Conservation (phyloP, 2,329 filamentous ascomycete species). For the Lecanoromycetidae sp. region DNA sequence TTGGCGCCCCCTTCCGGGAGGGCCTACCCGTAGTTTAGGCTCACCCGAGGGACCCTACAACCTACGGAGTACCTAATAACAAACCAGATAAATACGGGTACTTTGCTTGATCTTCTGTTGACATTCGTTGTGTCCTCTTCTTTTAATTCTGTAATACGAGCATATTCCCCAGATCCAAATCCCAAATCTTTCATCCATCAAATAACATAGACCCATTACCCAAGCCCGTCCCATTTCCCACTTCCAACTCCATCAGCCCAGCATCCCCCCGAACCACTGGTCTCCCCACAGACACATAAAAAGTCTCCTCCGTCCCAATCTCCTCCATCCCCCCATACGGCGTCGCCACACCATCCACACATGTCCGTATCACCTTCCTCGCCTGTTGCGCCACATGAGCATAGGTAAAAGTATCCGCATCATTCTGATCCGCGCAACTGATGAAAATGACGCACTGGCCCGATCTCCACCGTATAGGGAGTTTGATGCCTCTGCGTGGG, state of each 20-base stretch:
- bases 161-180: no score
- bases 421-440: not conserved
- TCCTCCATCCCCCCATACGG: not conserved
- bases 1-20: no score
- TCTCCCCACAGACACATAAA: conserved; percentile 4
- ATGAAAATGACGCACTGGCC: not conserved
- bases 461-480: not conserved
- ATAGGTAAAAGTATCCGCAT: not conserved
- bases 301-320: not conserved
- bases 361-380: not conserved
- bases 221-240: not conserved
- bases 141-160: no score
- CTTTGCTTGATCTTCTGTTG: no score
- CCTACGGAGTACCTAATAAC: no score
- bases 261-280: not conserved
- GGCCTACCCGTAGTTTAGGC: no score
- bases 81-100: no score
- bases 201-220: not conserved
- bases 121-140: no score
- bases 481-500: not conserved
- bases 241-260: not conserved
- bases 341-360: not conserved
- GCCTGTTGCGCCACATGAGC: not conserved
- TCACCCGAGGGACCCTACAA: no score
- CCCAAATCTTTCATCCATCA: no score